A percentile compares a stretch with the other conserved stretches of the same genome.
These are phyloP conservation scores for Apostasia ramifera DNA, from an alignment of 106 monocot genomes.

Conservation along the genomic window DNA sequence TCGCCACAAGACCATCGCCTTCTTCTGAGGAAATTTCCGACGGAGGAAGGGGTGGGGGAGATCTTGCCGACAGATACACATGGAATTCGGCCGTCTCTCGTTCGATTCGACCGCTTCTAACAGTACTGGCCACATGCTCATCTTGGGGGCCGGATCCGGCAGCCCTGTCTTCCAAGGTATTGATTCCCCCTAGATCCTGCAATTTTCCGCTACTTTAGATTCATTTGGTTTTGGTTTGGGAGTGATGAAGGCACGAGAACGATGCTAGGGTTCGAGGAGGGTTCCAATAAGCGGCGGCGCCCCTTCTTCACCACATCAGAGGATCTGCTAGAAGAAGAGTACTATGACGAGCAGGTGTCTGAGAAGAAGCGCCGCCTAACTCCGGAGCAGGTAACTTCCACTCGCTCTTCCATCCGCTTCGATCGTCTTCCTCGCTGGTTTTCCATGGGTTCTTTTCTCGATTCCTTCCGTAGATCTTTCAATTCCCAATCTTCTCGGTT, in stretches of 20 bases:
- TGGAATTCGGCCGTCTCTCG: slow-evolving; percentile 54
- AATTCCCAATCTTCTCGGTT: no score
- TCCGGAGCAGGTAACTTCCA: slow-evolving; percentile 55
- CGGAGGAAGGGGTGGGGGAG: background rate
- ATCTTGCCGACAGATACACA: slow-evolving; percentile 11
- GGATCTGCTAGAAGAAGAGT: slow-evolving; percentile 69
- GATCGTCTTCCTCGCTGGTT: background rate
- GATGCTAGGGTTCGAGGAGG: slow-evolving; percentile 29
- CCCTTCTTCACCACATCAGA: slow-evolving; percentile 64
- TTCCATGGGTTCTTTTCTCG: no score
- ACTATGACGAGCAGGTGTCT: slow-evolving; percentile 85
- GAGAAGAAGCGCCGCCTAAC: slow-evolving; percentile 97
- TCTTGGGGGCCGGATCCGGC: slow-evolving; percentile 29
- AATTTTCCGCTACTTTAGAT: slow-evolving; percentile 1
- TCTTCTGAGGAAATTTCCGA: slow-evolving; percentile 7
- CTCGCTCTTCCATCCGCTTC: no score
- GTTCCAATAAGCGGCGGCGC: slow-evolving; percentile 24
- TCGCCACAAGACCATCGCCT: slow-evolving; percentile 67
- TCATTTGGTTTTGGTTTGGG: slow-evolving; percentile 9
- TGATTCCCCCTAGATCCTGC: background rate
- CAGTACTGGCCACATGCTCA: slow-evolving; percentile 20
- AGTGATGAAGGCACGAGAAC: slow-evolving; percentile 32
- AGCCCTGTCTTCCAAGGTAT: slow-evolving; percentile 35
- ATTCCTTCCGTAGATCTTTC: no score
- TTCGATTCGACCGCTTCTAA: slow-evolving; percentile 38